phyloP scores from a whole-genome alignment of 1,284 basidiomycete species.

The Grifola frondosa region DNA sequence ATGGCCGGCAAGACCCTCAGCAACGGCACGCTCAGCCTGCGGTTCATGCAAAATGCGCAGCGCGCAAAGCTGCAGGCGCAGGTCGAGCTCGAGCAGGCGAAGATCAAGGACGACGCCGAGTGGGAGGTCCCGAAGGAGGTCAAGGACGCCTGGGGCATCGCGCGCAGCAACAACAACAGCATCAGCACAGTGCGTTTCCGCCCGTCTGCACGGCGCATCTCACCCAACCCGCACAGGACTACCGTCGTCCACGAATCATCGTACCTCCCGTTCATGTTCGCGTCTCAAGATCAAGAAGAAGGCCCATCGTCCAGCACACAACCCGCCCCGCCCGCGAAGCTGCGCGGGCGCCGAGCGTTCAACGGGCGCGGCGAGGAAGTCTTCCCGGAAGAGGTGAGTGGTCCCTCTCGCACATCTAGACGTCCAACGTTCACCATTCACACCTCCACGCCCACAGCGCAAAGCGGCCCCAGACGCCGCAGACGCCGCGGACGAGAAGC shows the following conservation, averaged over 20 bases:
- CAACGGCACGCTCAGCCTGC: conserved; percentile 63
- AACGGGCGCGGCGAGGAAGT: conserved; percentile 42
- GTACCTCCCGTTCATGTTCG: conserved; percentile 71
- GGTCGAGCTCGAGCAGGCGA: conserved; percentile 51
- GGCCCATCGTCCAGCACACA: conserved; percentile 13
- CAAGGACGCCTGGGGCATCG: conserved; percentile 56
- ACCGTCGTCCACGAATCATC: conserved; percentile 59
- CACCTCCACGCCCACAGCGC: too few relatives aligned
- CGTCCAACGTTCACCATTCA: too few relatives aligned
- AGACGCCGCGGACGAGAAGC: conserved; percentile 8
- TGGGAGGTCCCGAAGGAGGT: conserved; percentile 65
- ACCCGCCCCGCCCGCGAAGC: conserved; percentile 29
- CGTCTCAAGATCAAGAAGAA: conserved; percentile 32
- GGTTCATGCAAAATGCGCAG: conserved; percentile 77
- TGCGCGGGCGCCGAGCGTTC: conserved; percentile 43
- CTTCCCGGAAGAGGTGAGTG: conserved; percentile 23
- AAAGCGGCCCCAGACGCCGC: too few relatives aligned
- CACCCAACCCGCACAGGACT: conserved; percentile 12
- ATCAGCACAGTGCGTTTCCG: conserved; percentile 13
- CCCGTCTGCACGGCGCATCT: too few relatives aligned
- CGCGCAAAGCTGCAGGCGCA: conserved; percentile 52
- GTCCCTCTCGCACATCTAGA: too few relatives aligned
- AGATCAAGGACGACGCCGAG: conserved; percentile 64
- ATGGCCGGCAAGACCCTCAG: conserved; percentile 64
- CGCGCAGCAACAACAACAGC: conserved; percentile 8